Base-by-base conservation (phyloP, 148 eudicot genomes). In the Amaranthus palmeri region DNA sequence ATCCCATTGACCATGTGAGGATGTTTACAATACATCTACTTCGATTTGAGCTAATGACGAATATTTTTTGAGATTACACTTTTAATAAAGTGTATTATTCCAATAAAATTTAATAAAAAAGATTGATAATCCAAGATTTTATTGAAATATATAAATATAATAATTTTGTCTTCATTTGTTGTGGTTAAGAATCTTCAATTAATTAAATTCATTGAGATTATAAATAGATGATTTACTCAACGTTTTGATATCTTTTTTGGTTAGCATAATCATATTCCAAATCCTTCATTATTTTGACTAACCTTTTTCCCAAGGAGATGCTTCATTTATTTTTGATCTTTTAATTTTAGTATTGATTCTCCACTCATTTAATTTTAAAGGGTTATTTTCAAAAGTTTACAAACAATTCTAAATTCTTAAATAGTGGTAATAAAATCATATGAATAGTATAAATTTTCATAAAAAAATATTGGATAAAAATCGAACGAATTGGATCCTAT, bases 61-160 rank as follows among this genome's bases (percentile, higher is more conserved):
- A 65, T 58, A 63, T 40, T 54, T 70, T 44, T 14, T 54, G 49
- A 65, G 74, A 76, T 76, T 54, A 12, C 53, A 63, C 76, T 18
- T 12, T 47, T 41, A 54, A 13, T 43, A 63, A 65, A 65, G 68
- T 65, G 15, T 58, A 68, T 68, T 68, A 18, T 48, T 40, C 10
- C 60, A 60, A 4, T 46, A 25, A 8, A 62, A 25, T 25, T 25
- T 25, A 25, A 25, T 25, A 25, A 54, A 75, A 25, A 62, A 69
- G 54, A 47, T 4, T 55, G 65, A 70, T 71, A 41, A 0, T 69
- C 7, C 56, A 64, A 48, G 79, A 76, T 76, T 70, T 76, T 14
- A 50, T 45, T 61, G 18, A 50, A 50, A n/a, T 50, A 59, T 51
- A 45, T 58, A 60, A 17, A 56, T 49, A 36, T 13, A 9, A 3